Evolutionary conservation across 371 early-diverging fungal genomes (phyloP).

Genomic region (Umbelopsis sp.): DNA sequence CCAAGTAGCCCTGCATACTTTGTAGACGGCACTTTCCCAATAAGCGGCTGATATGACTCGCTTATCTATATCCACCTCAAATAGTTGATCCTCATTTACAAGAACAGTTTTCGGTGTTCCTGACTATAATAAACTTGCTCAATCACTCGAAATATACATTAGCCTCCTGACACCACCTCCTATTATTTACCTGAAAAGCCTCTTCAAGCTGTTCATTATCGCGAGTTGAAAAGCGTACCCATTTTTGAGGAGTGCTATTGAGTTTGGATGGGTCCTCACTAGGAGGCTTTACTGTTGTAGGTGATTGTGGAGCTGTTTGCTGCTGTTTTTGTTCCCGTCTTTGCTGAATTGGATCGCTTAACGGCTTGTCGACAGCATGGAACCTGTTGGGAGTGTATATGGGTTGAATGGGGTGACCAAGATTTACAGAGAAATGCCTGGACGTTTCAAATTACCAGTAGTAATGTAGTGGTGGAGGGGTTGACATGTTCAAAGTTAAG

Average conservation of each 20-base stretch:
- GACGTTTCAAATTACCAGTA: neutral
- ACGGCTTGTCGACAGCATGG: constrained; percentile 33
- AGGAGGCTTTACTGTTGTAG: neutral
- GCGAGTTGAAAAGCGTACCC: constrained; percentile 65
- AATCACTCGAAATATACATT: no score
- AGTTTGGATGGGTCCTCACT: constrained; percentile 14
- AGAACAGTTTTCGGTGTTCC: constrained; percentile 41
- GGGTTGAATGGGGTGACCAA: neutral
- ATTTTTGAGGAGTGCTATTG: constrained; percentile 45
- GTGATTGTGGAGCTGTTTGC: constrained; percentile 20
- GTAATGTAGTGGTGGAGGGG: neutral
- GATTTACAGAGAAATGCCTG: neutral
- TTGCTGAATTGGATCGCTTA: constrained; percentile 32
- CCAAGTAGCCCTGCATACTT: constrained; percentile 84
- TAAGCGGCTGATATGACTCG: constrained; percentile 78
- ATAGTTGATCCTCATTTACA: constrained; percentile 78
- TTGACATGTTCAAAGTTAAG: neutral
- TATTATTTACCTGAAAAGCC: constrained; percentile 45
- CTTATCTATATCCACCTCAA: constrained; percentile 75
- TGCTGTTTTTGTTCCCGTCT: constrained; percentile 24
- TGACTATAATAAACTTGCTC: constrained; percentile 19
- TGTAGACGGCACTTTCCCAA: constrained; percentile 83
- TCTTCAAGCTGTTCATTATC: constrained; percentile 63
- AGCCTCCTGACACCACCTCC: neutral
- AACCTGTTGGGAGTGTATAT: constrained; percentile 24